phyloP scores from a whole-genome alignment of 495 filamentous ascomycete genomes.

The Penicillium robsamsonii region DNA sequence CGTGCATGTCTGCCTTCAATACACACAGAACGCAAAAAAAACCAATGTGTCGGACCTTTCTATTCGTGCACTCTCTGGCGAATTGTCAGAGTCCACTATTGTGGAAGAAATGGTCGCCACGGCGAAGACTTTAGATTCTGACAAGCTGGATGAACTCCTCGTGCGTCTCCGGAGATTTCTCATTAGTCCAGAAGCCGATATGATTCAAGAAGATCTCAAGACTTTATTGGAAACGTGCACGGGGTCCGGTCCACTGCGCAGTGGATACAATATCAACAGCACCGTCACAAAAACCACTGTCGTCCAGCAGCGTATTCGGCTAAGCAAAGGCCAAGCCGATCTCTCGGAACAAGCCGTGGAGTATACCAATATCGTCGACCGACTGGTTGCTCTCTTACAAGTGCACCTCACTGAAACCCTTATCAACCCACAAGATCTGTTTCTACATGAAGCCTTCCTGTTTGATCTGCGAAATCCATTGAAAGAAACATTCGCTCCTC shows the following conservation, averaged over 20 bases:
- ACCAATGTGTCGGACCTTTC: constrained; percentile 53
- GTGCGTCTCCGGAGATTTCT: constrained; percentile 20
- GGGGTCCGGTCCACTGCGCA: constrained; percentile 56
- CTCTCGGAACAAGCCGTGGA: constrained; percentile 70
- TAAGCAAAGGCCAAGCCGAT: constrained; percentile 75
- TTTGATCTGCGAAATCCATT: constrained; percentile 79
- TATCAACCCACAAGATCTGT: constrained; percentile 59
- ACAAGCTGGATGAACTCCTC: constrained; percentile 26
- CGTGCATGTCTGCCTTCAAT: constrained; percentile 44
- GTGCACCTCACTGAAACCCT: constrained; percentile 52
- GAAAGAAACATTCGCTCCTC: constrained; percentile 78
- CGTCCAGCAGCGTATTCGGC: constrained; percentile 79
- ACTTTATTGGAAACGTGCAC: constrained; percentile 38
- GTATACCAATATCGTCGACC: constrained; percentile 73
- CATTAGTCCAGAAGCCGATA: constrained; percentile 10
- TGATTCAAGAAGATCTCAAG: constrained; percentile 31
- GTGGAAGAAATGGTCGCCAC: constrained; percentile 55
- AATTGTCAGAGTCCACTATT: constrained; percentile 48
- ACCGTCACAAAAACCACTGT: constrained; percentile 77
- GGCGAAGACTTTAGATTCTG: constrained; percentile 51
- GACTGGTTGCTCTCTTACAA: constrained; percentile 55
- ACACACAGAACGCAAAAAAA: constrained; percentile 38
- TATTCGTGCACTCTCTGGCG: constrained; percentile 55
- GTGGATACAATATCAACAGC: constrained; percentile 70
- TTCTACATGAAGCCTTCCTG: constrained; percentile 78